Evolutionary conservation across 2,329 filamentous ascomycete genomes (phyloP).

Genomic region (Cordyceps tenuipes): DNA sequence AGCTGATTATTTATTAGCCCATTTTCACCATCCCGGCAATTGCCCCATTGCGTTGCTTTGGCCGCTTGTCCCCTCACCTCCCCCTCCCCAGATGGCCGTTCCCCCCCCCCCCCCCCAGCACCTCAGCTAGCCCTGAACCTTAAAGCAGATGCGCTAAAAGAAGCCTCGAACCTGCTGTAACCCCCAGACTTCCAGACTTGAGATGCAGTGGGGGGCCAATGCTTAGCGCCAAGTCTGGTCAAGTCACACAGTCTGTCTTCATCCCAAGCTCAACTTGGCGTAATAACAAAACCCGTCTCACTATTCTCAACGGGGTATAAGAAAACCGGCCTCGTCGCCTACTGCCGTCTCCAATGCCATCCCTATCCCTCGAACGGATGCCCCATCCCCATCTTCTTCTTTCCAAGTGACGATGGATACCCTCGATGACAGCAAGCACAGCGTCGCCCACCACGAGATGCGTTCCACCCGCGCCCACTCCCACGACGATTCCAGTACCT

Average conservation of each 20-base stretch:
- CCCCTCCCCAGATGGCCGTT: too few relatives aligned
- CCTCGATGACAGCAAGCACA: slow-evolving; percentile 6
- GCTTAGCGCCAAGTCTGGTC: not conserved
- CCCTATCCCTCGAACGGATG: not conserved
- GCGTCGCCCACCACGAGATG: slow-evolving; percentile 13
- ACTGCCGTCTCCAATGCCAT: not conserved
- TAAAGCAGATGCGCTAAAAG: not conserved
- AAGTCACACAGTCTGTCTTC: too few relatives aligned
- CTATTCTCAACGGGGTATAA: not conserved
- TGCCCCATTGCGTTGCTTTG: not conserved
- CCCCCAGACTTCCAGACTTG: too few relatives aligned
- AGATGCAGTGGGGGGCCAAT: too few relatives aligned
- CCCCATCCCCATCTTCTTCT: not conserved
- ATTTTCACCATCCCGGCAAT: not conserved
- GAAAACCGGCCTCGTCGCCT: not conserved
- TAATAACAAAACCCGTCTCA: not conserved
- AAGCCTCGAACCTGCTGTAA: too few relatives aligned
- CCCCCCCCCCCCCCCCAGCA: too few relatives aligned
- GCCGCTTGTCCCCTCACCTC: too few relatives aligned
- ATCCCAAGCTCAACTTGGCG: not conserved
- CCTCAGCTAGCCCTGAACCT: not conserved
- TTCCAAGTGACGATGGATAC: not conserved
- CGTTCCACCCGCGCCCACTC: not conserved
- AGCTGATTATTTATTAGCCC: not conserved
- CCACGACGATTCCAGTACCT: slow-evolving; percentile 2